phyloP scores from a whole-genome alignment of 257 asterid genomes.

The Orobanche coerulescens region DNA sequence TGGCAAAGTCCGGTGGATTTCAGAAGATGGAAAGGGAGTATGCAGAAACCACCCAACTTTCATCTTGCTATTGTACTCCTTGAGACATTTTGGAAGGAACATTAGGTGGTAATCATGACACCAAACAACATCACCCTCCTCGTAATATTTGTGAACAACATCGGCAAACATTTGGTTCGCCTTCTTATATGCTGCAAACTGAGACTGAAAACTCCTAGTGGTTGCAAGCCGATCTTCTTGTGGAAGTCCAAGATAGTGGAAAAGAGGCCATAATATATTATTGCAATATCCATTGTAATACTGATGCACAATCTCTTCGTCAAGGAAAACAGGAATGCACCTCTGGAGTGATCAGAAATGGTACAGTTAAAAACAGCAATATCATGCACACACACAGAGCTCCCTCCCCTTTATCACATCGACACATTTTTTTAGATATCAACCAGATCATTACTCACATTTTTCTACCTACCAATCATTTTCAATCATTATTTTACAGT shows the following conservation, averaged over 20 bases:
- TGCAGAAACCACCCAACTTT: slow-evolving; percentile 98
- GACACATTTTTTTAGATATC: too few relatives aligned
- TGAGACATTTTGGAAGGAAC: slow-evolving; percentile 84
- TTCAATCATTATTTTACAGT: too few relatives aligned
- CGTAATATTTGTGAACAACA: slow-evolving; percentile 64
- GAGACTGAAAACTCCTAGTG: slow-evolving; percentile 88
- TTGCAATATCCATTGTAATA: slow-evolving; percentile 94
- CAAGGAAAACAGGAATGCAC: slow-evolving; percentile 91
- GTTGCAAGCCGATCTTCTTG: slow-evolving; percentile 94
- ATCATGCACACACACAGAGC: slow-evolving; percentile 9
- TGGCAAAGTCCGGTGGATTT: slow-evolving; percentile 89
- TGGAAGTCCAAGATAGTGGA: slow-evolving; percentile 92
- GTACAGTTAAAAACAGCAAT: slow-evolving; percentile 14
- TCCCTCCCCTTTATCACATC: too few relatives aligned
- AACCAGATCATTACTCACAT: too few relatives aligned
- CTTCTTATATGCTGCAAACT: slow-evolving; percentile 74
- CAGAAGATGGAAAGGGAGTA: slow-evolving; percentile 95
- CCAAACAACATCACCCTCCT: slow-evolving; percentile 94
- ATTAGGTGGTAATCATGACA: slow-evolving; percentile 94
- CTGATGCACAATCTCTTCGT: slow-evolving; percentile 87
- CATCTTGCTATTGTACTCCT: slow-evolving; percentile 64
- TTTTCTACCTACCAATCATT: too few relatives aligned
- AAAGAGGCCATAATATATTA: slow-evolving; percentile 85
- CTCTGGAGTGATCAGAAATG: slow-evolving; percentile 39
- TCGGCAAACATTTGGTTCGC: slow-evolving; percentile 96